Conservation (phyloP, 352 stramenopile genomes). For the Globisporangium heterothallicum region DNA sequence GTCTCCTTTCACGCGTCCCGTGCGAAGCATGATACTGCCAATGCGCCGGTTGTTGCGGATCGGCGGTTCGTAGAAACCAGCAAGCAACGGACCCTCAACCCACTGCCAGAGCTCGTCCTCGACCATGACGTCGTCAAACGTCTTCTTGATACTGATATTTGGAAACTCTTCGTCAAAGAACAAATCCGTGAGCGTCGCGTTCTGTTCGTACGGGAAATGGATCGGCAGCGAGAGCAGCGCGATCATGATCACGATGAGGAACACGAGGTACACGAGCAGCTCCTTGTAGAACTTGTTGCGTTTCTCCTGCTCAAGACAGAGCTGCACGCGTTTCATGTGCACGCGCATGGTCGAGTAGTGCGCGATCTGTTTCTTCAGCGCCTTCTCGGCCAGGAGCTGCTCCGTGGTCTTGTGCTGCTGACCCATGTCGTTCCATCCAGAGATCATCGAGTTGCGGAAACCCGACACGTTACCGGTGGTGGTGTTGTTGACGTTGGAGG, state of each 20-base stretch:
- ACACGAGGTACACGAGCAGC: conserved; percentile 79
- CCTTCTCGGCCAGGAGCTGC: conserved; percentile 29
- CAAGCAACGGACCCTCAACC: conserved; percentile 53
- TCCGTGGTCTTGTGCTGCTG: conserved; percentile 26
- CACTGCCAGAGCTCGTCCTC: conserved; percentile 77
- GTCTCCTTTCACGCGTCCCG: conserved; percentile 45
- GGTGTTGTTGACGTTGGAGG: not conserved
- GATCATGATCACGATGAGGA: conserved; percentile 74
- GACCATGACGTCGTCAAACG: conserved; percentile 54
- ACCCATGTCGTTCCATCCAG: conserved; percentile 5
- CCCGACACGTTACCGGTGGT: not conserved
- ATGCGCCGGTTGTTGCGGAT: conserved; percentile 60
- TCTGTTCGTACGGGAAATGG: conserved; percentile 80
- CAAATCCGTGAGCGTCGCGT: conserved; percentile 82
- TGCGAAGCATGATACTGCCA: conserved; percentile 59
- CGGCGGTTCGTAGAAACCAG: conserved; percentile 62
- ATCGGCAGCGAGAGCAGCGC: conserved; percentile 74
- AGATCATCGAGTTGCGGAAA: conserved; percentile 3
- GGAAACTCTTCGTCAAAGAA: conserved; percentile 57
- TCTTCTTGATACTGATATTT: conserved; percentile 51
- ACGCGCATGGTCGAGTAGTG: conserved; percentile 79
- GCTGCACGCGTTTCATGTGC: conserved; percentile 81
- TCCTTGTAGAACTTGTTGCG: conserved; percentile 86
- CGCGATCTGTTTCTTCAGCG: conserved; percentile 49
- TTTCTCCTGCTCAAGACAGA: conserved; percentile 78